These are phyloP conservation scores for Capillidium rhysosporum DNA, from an alignment of 371 early-diverging fungal genomes.

Conservation along the genomic window DNA sequence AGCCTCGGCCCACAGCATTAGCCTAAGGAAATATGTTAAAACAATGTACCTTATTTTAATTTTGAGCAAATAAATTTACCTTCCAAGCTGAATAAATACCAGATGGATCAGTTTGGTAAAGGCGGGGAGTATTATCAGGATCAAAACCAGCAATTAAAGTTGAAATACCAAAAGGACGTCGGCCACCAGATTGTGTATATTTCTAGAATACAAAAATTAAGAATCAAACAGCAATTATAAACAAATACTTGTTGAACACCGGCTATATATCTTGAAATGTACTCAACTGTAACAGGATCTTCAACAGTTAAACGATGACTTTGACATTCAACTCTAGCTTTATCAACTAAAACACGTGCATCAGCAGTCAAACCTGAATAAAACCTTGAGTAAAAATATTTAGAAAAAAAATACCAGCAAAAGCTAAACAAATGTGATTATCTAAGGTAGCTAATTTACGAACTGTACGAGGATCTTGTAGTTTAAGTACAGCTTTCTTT, in stretches of 20 bases:
- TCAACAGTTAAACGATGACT: slow-evolving; percentile 90
- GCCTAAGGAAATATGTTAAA: slow-evolving; percentile 26
- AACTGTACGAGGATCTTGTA: slow-evolving; percentile 93
- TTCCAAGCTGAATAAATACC: slow-evolving; percentile 99
- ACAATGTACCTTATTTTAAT: not conserved
- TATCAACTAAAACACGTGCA: slow-evolving; percentile 89
- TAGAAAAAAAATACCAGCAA: slow-evolving; percentile 76
- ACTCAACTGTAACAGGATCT: slow-evolving; percentile 95
- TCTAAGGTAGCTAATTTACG: slow-evolving; percentile 93
- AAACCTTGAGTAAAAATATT: not conserved
- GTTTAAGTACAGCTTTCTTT: slow-evolving; percentile 86
- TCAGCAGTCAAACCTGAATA: slow-evolving; percentile 76
- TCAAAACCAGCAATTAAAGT: slow-evolving; percentile 92
- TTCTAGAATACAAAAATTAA: slow-evolving; percentile 29
- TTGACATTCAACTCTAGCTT: slow-evolving; percentile 95
- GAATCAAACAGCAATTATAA: not conserved
- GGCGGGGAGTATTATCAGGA: slow-evolving; percentile 62
- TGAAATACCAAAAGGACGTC: slow-evolving; percentile 98
- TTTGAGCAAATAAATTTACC: slow-evolving; percentile 15
- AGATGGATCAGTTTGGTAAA: slow-evolving; percentile 98
- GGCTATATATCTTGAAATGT: slow-evolving; percentile 94
- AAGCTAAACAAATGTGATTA: slow-evolving; percentile 90
- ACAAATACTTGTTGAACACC: slow-evolving; percentile 74
- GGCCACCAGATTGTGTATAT: slow-evolving; percentile 98
- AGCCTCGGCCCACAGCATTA: slow-evolving; percentile 88